Evolutionary conservation across 2,329 filamentous ascomycete genomes (phyloP), one percentile per base, ranked within the genome.

Genomic region (Diplodia mutila): DNA sequence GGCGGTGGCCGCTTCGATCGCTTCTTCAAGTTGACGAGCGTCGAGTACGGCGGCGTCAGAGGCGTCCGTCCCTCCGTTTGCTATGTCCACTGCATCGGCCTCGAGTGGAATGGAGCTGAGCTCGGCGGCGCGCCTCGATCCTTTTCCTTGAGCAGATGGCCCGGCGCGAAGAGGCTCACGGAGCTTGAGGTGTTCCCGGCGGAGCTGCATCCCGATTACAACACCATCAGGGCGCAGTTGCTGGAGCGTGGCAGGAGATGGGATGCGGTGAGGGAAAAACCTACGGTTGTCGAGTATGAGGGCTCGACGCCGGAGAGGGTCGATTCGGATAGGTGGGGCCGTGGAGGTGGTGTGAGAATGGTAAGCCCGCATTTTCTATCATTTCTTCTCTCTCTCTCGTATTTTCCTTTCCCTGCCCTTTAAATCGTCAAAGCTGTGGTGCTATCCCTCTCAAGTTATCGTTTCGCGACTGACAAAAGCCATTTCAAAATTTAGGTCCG

Each of bases 401-500:
- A n/a, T n/a, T n/a, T n/a, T n/a, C n/a, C n/a, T n/a, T n/a, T n/a
- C n/a, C n/a, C n/a, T n/a, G n/a, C n/a, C n/a, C n/a, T n/a, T n/a
- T n/a, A n/a, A n/a, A n/a, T n/a, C n/a, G n/a, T n/a, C n/a, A n/a
- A n/a, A n/a, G n/a, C n/a, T n/a, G n/a, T n/a, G n/a, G n/a, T n/a
- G n/a, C n/a, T n/a, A n/a, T n/a, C n/a, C n/a, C n/a, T n/a, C n/a
- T n/a, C n/a, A n/a, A n/a, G n/a, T n/a, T n/a, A n/a, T n/a, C n/a
- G n/a, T n/a, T n/a, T n/a, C n/a, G n/a, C n/a, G n/a, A 4, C 11
- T 42, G 6, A 70, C 69, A 9, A 77, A 75, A 67, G 77, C 81
- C 68, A 80, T 81, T 68, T 79, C 77, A 66, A 18, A 18, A 16
- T 78, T 32, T 18, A 76, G 67, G 73, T 85, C 68, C 82, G 82